Base-by-base conservation (phyloP, 2,329 filamentous ascomycete genomes). In the Cladosporium colombiae region DNA sequence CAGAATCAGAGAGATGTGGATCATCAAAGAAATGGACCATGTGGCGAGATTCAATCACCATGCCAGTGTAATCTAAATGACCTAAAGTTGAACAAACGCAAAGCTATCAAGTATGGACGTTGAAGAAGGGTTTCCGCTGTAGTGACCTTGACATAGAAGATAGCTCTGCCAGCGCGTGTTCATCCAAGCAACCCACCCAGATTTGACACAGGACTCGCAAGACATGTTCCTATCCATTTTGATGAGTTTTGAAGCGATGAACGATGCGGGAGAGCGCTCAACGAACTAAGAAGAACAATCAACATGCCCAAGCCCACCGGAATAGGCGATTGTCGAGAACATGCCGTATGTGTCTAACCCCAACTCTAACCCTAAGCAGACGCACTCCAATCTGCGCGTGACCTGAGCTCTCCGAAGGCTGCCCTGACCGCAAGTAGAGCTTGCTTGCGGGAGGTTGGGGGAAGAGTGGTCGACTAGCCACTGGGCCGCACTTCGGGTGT, bases 391-490 rank as follows among this genome's bases (percentile, higher is more conserved):
- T 4, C 1, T 46, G 37, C 40, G 13, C 40, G 40, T 46, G 40
- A 46, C 13, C n/a, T 21, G n/a, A 46, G 37, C 37, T 44, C 37
- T 44, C n/a, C 2, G 31, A 11, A 2, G 46, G 53, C 27, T 37
- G 11, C n/a, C 11, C 18, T 55, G 52, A 21, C 52, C 58, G 14
- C 46, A 61, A 49, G 40, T 23, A 61, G 58, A 27, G 25, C 58
- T 61, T 60, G 58, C 58, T 44, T 61, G 29, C 58, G 33, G 40
- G 58, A 46, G 40, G 57, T 46, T 49, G 25, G 40, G 25, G 40
- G 52, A 55, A 35, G 37, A 23, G 40, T 61, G 58, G 58, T 35
- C 6, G 37, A 49, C 25, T 61, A 49, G 40, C 16, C 7, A 1
- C 4, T 27, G 40, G 58, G 58, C 37, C 40, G 40, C 44, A 50